Evolutionary conservation across 1,139 yeast species (phyloP).

Genomic region (Arxiozyma bovina): DNA sequence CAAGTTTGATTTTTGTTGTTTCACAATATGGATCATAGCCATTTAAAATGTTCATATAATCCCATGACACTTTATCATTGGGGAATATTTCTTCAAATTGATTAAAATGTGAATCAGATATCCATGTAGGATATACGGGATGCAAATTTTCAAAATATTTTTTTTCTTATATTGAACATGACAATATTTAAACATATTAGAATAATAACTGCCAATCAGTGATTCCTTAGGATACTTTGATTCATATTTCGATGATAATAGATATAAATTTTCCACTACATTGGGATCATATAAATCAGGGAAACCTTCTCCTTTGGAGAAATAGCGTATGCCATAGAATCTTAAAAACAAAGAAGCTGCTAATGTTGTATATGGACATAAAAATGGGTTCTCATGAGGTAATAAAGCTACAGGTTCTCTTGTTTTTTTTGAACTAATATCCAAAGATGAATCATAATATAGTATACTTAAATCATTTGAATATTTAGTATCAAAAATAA

Average conservation of each 20-base stretch:
- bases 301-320: slow-evolving; percentile 27
- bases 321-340: slow-evolving; percentile 24
- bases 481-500: not conserved
- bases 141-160: slow-evolving; percentile 15
- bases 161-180: slow-evolving; percentile 26
- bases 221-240: slow-evolving; percentile 25
- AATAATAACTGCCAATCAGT: slow-evolving; percentile 24
- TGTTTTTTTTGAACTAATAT: not conserved
- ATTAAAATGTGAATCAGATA: slow-evolving; percentile 4
- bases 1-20: not conserved
- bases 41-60: slow-evolving; percentile 19
- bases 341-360: slow-evolving; percentile 27
- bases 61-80: slow-evolving; percentile 17
- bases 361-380: slow-evolving; percentile 26
- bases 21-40: slow-evolving; percentile 12
- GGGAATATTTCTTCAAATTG: not conserved
- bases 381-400: slow-evolving; percentile 22
- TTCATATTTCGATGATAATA: slow-evolving; percentile 24
- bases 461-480: slow-evolving; percentile 4
- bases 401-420: slow-evolving; percentile 13
- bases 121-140: slow-evolving; percentile 14
- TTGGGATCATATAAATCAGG: slow-evolving; percentile 18
- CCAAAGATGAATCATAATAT: not conserved
- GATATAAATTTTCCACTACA: slow-evolving; percentile 12
- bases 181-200: slow-evolving; percentile 26